Base-by-base conservation (phyloP, 163 green algal genomes). In the Scenedesmus sp. region DNA sequence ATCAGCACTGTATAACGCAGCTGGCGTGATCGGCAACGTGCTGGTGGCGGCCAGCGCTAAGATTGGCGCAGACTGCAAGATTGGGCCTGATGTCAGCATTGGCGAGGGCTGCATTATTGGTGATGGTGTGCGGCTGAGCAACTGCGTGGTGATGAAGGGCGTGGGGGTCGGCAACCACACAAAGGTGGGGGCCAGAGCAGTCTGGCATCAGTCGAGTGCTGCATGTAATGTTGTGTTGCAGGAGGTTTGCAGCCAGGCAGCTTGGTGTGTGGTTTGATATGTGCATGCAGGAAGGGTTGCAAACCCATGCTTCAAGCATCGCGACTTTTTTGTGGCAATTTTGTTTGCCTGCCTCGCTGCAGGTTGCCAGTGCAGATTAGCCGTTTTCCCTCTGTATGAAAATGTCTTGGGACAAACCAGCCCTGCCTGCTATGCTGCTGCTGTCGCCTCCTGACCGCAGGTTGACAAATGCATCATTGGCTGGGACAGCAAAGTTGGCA, bases 61-160 rank as follows among this genome's bases (percentile, higher is more conserved):
- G 86, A 94, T 96, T 83, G 92, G 94, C 59, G 78, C 92, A 26
- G 93, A 91, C n/a, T 96, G 93, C 89, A 70, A 95, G 80, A 93
- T 96, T 70, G 88, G 98, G 0, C 98, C 98, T 42, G 98, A 99
- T 89, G 96, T 99, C 26, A 97, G 94, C 89, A 98, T 99, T 44
- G 97, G 96, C 24, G 93, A 97, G 49, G 96, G 96, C 53, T 97
- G 96, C 85, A 94, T 98, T 15, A 99, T 99, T 59, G 98, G 97
- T 43, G 94, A 98, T 87, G 98, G 98, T 76, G 98, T 99, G 87
- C 94, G 98, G 22, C 95, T 99, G 68, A 95, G 94, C 91, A 97
- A 99, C 92, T 98, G 95, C 83, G 97, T 99, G n/a, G 90, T 99
- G 76, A 97, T 99, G 93, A 93, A 96, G 44, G 96, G 98, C 3